Base-by-base conservation (phyloP, 306 rosid genomes). In the Psophocarpus tetragonolobus region DNA sequence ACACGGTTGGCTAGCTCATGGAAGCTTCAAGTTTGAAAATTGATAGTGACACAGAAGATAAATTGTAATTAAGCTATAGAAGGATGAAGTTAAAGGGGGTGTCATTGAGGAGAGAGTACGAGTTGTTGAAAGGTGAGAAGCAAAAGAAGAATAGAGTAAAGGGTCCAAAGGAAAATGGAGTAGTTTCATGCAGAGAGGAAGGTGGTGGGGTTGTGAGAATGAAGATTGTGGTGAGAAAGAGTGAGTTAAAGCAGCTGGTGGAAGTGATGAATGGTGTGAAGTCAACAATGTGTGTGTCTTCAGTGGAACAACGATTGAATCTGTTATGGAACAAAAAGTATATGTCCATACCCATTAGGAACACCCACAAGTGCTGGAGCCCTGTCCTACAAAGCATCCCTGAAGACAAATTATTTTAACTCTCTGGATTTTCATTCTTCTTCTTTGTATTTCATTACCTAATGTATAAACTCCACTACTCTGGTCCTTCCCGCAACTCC, bases 381-480 rank as follows among this genome's bases (percentile, higher is more conserved):
- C 92, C 92, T 47, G 87, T 76, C 0, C 81, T 90, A 21, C 90
- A 83, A 33, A 84, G 84, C 87, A 88, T 90, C 77, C 94, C 89
- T 4, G 94, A 88, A 76, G 82, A 86, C 51, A 60, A 13, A 6
- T 29, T 60, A 29, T 21, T 60, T 15, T 60, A 60, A 58, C 38
- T 58, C 6, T 23, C 0, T 57, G n/a, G 32, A 65, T 17, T 50
- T 38, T 38, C 44, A 3, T 50, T 50, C 0, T 18, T 50, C 21
- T 50, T 7, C 12, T 50, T 17, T 50, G 17, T 0, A 48, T 7
- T 15, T 47, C 0, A 48, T 53, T 53, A 15, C 6, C 61, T 18
- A 50, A 1, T 18, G 26, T 50, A 50, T 50, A 51, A 51, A 2
- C 24, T 48, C 6, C 1, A 13, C 5, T 42, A 2, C 24, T 48